Conservation (phyloP, 495 filamentous ascomycete genomes). For the Hypomontagnella submonticulosa region DNA sequence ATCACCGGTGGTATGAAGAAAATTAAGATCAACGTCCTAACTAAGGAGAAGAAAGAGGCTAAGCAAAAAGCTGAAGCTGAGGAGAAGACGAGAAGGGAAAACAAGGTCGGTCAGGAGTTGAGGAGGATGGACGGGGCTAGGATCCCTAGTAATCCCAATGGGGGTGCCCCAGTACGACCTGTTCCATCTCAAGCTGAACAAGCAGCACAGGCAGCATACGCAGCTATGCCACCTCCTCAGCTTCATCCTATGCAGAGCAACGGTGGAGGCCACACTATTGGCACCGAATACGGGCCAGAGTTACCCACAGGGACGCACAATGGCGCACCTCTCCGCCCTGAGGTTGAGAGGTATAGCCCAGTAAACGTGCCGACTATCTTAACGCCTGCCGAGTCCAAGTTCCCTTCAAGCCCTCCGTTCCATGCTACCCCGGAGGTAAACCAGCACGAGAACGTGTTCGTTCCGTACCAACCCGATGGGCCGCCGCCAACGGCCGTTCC, state of each 20-base stretch:
- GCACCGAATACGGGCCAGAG: slow-evolving; percentile 19
- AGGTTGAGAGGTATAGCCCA: slow-evolving; percentile 17
- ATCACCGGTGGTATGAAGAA: slow-evolving; percentile 76
- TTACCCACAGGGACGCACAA: neutral
- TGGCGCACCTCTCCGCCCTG: slow-evolving; percentile 9
- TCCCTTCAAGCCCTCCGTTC: slow-evolving; percentile 33
- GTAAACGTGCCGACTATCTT: slow-evolving; percentile 30
- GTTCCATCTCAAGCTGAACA: neutral
- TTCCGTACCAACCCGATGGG: slow-evolving; percentile 55
- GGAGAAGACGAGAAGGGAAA: slow-evolving; percentile 26
- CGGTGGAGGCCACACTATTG: slow-evolving; percentile 2
- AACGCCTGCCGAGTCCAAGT: slow-evolving; percentile 28
- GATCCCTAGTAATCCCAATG: slow-evolving; percentile 1
- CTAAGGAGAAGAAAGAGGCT: slow-evolving; percentile 75
- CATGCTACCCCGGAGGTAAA: slow-evolving; percentile 8
- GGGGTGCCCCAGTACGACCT: slow-evolving; percentile 6
- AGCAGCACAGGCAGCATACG: no score
- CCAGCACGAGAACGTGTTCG: slow-evolving; percentile 38
- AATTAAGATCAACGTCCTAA: slow-evolving; percentile 79
- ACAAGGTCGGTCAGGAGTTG: slow-evolving; percentile 25
- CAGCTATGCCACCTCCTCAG: neutral
- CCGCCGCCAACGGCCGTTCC: slow-evolving; percentile 37
- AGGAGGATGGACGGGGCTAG: neutral
- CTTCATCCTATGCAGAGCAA: slow-evolving; percentile 1
- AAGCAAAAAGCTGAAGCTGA: slow-evolving; percentile 50